These are phyloP conservation scores for Striga asiatica DNA, from an alignment of 257 asterid species.

Conservation along the genomic window DNA sequence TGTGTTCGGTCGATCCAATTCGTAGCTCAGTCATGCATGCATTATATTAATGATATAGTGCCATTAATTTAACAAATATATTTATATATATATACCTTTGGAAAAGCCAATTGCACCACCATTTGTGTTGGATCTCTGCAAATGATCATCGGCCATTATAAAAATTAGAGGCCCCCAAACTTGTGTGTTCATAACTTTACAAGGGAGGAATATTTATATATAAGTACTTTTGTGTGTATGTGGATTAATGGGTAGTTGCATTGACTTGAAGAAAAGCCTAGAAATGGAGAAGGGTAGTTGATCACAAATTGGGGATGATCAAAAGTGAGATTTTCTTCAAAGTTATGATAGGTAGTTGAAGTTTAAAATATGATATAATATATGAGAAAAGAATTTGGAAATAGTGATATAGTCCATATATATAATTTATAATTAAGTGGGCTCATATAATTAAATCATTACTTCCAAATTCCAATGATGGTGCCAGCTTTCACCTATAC, in stretches of 20 bases:
- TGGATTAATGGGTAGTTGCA: constrained; percentile 29
- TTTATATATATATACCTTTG: constrained; percentile 11
- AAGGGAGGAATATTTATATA: background rate
- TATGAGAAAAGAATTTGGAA: background rate
- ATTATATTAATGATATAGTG: background rate
- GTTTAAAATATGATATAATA: background rate
- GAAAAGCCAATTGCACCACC: background rate
- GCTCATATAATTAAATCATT: no score
- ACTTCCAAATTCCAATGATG: background rate
- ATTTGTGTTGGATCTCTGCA: constrained; percentile 4
- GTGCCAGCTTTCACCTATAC: no score
- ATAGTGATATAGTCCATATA: background rate
- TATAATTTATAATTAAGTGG: no score
- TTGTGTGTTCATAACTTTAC: constrained; percentile 8
- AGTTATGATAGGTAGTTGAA: constrained; percentile 30
- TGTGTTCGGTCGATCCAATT: no score
- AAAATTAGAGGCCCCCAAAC: no score
- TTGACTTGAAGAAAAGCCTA: constrained; percentile 18
- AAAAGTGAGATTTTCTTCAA: background rate
- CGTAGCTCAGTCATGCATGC: no score
- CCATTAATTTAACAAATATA: background rate
- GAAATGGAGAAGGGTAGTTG: constrained; percentile 34
- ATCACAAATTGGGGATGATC: constrained; percentile 17
- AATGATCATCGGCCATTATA: constrained; percentile 17
- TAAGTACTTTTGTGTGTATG: background rate